A percentile compares a stretch with the other conserved stretches of the same genome.
Conservation (phyloP, 371 early-diverging fungal genomes). For the Syncephalastrum contaminatum region DNA sequence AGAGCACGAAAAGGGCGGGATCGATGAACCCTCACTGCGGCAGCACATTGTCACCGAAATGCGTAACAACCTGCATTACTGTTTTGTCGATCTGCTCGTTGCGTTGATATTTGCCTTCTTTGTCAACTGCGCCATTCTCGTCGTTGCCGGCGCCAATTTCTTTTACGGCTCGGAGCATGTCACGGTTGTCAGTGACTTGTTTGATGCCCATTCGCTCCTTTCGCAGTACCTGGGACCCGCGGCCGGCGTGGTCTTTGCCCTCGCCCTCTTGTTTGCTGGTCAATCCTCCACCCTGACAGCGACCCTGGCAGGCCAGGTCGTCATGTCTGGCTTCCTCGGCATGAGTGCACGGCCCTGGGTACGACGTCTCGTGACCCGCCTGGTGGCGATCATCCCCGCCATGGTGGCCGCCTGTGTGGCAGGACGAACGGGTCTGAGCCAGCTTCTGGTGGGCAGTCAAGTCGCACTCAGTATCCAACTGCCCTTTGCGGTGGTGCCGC, state of each 20-base stretch:
- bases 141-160: constrained; percentile 81
- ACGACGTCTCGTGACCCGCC: constrained; percentile 68
- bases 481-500: constrained; percentile 80
- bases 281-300: constrained; percentile 83
- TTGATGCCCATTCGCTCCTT: constrained; percentile 66
- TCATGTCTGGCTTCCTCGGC: constrained; percentile 83
- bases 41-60: constrained; percentile 16
- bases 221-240: constrained; percentile 58
- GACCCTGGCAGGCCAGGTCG: constrained; percentile 84
- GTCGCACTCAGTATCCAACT: constrained; percentile 78
- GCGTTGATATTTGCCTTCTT: constrained; percentile 74
- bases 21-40: constrained; percentile 7
- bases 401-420: constrained; percentile 65
- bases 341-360: constrained; percentile 69
- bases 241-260: constrained; percentile 73
- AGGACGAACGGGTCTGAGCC: constrained; percentile 65
- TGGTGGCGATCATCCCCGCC: constrained; percentile 76
- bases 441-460: constrained; percentile 72
- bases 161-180: constrained; percentile 44
- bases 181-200: constrained; percentile 50
- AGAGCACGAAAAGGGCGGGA: neutral
- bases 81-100: constrained; percentile 63
- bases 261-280: constrained; percentile 76
- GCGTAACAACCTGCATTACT: constrained; percentile 32
- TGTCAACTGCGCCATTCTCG: constrained; percentile 78